Evolutionary conservation across 2,329 filamentous ascomycete species (phyloP).

Genomic region (Aspergillus thermomutatus): DNA sequence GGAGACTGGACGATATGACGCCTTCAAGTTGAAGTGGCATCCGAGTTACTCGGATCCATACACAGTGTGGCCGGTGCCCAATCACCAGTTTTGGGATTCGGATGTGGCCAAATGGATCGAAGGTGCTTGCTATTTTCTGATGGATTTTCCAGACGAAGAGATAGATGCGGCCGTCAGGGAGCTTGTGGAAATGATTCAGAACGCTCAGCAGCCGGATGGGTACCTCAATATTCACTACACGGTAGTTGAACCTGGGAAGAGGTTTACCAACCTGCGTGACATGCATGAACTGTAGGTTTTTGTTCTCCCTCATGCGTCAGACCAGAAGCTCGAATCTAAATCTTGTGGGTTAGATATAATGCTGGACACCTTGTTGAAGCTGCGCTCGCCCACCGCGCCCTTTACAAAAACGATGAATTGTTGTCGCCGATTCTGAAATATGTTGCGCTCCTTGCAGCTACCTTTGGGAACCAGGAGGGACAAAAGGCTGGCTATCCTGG

Average conservation of each 20-base stretch:
- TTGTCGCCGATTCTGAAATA: slow-evolving; percentile 55
- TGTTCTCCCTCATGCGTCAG: neutral
- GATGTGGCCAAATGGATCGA: slow-evolving; percentile 62
- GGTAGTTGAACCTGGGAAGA: slow-evolving; percentile 53
- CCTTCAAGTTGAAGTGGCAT: slow-evolving; percentile 58
- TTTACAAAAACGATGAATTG: slow-evolving; percentile 51
- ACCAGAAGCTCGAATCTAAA: neutral
- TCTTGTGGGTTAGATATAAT: slow-evolving; percentile 49
- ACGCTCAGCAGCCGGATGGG: slow-evolving; percentile 57
- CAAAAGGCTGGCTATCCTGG: slow-evolving; percentile 60
- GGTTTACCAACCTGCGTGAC: slow-evolving; percentile 59
- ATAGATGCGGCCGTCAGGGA: slow-evolving; percentile 53
- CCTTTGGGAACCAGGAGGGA: slow-evolving; percentile 49
- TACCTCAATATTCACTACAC: slow-evolving; percentile 64
- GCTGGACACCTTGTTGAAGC: slow-evolving; percentile 61
- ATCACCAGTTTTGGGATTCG: slow-evolving; percentile 60
- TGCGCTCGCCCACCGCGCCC: slow-evolving; percentile 54
- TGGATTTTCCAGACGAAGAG: slow-evolving; percentile 43
- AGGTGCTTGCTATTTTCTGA: slow-evolving; percentile 55
- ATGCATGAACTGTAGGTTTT: slow-evolving; percentile 57
- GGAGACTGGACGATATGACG: slow-evolving; percentile 55
- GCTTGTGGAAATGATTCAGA: slow-evolving; percentile 56
- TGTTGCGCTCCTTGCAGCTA: slow-evolving; percentile 49
- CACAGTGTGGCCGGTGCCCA: slow-evolving; percentile 54
- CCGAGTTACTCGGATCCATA: slow-evolving; percentile 50